A percentile compares a stretch with the other conserved stretches of the same genome.
These are phyloP conservation scores for Leptoxyphium fumago DNA, from an alignment of 2,329 filamentous ascomycete genomes.

Conservation along the genomic window DNA sequence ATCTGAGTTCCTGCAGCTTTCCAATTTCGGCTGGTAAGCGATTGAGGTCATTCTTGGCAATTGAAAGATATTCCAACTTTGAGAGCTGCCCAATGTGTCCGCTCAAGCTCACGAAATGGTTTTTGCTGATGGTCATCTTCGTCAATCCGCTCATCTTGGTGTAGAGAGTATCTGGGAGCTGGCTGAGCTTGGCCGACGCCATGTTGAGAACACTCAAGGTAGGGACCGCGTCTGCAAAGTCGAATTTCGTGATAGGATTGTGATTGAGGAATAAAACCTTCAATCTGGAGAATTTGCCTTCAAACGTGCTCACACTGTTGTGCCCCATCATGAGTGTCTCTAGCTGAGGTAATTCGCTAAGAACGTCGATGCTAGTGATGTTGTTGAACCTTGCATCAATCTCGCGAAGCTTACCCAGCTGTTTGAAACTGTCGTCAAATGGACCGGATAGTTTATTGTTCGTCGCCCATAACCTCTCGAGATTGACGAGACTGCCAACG, in stretches of 20 bases:
- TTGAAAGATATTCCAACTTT: constrained; percentile 79
- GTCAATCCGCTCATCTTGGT: constrained; percentile 76
- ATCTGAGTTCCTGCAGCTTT: constrained; percentile 66
- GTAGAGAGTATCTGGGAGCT: constrained; percentile 75
- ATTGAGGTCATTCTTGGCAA: constrained; percentile 79
- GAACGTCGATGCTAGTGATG: constrained; percentile 74
- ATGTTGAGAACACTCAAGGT: constrained; percentile 78
- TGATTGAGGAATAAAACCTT: constrained; percentile 80
- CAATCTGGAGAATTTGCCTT: constrained; percentile 73
- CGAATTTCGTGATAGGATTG: constrained; percentile 89
- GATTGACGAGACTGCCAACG: constrained; percentile 60
- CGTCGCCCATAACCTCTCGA: constrained; percentile 87
- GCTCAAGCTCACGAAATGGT: constrained; percentile 86
- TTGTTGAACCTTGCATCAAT: constrained; percentile 90
- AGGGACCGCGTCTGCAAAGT: constrained; percentile 60
- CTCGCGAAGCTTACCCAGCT: constrained; percentile 68
- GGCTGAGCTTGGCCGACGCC: constrained; percentile 78
- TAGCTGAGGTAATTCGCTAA: constrained; percentile 69
- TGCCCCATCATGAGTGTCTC: constrained; percentile 85
- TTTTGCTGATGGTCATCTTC: constrained; percentile 80
- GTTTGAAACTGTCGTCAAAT: constrained; percentile 53
- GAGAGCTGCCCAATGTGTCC: constrained; percentile 69
- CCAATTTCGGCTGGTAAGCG: constrained; percentile 79
- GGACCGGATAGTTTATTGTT: constrained; percentile 76
- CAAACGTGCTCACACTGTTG: constrained; percentile 81